Base-by-base conservation (phyloP, 768 basidiomycete species). In the Mrakia hoshinonis region DNA sequence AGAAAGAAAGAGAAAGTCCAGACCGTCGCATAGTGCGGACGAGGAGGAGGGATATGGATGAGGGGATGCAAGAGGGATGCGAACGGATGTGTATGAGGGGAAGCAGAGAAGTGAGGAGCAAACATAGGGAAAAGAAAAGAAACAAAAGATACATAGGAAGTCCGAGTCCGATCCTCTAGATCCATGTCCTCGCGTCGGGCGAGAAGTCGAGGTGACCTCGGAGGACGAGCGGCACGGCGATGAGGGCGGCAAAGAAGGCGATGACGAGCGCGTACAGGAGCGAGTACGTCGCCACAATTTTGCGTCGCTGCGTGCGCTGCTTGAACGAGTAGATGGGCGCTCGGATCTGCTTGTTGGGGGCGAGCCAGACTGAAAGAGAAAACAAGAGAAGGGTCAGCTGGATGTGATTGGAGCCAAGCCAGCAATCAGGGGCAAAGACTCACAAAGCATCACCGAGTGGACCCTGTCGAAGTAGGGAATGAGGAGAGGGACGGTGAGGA, bases 261-360 rank as follows among this genome's bases (percentile, higher is more conserved):
- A 73, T 22, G 31, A 73, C 72, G 18, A 67, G 34, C 22, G 63
- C 11, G 61, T 73, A 60, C 1, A 68, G 39, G 15, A 61, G 20
- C 5, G 52, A 39, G 66, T 73, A 80, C 65, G 76, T 77, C 73
- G 78, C 77, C 38, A 95, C 91, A 76, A 94, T 93, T 85, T 88
- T 88, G 69, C 92, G 87, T 67, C 94, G 87, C 78, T 92, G 91
- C 78, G 86, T 86, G 80, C 88, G 89, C 81, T 93, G 89, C 80
- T 91, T 92, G 79, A 91, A 84, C 60, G 89, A 89, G 80, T 91
- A 97, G 75, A 97, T 82, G 0, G 93, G 92, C 2, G 93, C 87
- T 58, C 91, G 89, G 74, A 95, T 95, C 81, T 94, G 92, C 79
- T 91, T 91, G 67, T 91, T 93, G 26, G 92, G 92, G 29, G 90